A percentile compares a stretch with the other conserved stretches of the same genome.
phyloP scores from a whole-genome alignment of 345 rosid species.

The Corymbia maculata region DNA sequence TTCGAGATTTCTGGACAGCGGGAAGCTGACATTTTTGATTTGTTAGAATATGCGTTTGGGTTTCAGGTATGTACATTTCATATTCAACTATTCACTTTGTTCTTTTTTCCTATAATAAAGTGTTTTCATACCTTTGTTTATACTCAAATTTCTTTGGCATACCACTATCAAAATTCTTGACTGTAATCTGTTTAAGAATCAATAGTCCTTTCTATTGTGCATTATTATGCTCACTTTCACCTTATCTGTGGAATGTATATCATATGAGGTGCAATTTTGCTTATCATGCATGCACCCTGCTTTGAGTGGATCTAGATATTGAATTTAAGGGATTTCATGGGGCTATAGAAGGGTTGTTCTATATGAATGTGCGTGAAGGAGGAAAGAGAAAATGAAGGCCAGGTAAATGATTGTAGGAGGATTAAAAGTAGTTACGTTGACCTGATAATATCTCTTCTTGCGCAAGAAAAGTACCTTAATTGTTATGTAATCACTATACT shows the following conservation, averaged over 20 bases:
- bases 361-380: background rate
- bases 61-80: conserved; percentile 62
- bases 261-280: background rate
- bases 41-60: conserved; percentile 80
- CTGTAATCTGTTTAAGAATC: background rate
- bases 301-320: background rate
- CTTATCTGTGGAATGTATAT: background rate
- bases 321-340: background rate
- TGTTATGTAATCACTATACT: background rate
- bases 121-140: background rate
- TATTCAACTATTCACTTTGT: background rate
- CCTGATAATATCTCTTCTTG: background rate
- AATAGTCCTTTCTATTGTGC: background rate
- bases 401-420: background rate
- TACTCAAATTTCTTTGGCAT: background rate
- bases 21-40: conserved; percentile 85
- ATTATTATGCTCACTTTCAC: background rate
- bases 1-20: conserved; percentile 71
- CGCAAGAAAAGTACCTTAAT: background rate
- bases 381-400: background rate
- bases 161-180: background rate
- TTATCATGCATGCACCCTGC: background rate
- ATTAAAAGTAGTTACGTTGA: background rate
- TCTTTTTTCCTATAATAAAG: background rate
- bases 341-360: background rate